These are phyloP conservation scores for Paramecium biaurelia DNA, from an alignment of 73 alveolate genomes.

Conservation along the genomic window DNA sequence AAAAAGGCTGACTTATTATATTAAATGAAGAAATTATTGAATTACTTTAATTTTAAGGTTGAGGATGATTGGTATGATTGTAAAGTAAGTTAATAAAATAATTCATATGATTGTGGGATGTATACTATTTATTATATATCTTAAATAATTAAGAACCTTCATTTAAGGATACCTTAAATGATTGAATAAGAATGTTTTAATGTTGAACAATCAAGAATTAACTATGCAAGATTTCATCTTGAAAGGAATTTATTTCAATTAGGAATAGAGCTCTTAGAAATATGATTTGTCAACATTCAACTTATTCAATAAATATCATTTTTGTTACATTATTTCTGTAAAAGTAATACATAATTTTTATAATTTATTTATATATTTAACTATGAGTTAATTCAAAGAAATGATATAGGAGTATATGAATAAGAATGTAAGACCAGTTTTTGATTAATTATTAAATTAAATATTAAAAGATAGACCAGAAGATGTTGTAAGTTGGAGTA, in stretches of 20 bases:
- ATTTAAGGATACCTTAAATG: neutral
- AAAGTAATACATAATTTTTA: no score
- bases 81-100: neutral
- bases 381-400: neutral
- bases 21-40: neutral
- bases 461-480: conserved; percentile 33
- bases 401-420: neutral
- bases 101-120: neutral
- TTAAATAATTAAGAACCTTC: neutral
- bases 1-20: neutral
- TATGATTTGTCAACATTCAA: neutral
- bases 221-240: neutral
- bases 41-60: neutral
- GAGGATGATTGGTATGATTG: neutral
- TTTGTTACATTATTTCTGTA: no score
- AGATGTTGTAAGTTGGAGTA: neutral
- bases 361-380: no score
- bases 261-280: neutral
- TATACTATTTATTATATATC: neutral
- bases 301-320: no score
- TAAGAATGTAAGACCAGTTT: neutral
- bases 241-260: neutral
- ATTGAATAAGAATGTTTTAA: neutral
- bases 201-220: neutral
- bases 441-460: neutral